Evolutionary conservation across 192 early-diverging fungal genomes (phyloP), one percentile per base, ranked within the genome.

Genomic region (Coemansia sp.): DNA sequence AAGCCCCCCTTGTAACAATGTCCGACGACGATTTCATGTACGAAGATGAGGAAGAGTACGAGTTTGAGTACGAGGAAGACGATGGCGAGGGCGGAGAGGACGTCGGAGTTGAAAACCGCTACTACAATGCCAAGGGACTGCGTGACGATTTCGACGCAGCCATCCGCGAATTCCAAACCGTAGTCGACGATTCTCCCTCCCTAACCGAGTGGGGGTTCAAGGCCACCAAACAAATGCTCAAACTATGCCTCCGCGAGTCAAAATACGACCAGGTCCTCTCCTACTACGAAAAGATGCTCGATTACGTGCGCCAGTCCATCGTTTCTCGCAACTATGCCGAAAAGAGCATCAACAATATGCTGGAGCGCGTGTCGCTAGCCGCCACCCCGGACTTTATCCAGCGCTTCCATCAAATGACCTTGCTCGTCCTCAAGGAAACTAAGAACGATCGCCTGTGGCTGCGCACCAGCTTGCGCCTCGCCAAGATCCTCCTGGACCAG

Each of bases 11-110:
- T n/a, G 14, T 34, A 38, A 77, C 26, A 57, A 79, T 79, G 77
- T 66, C 70, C 13, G 78, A 82, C 62, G 79, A 82, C 21, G 78
- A 75, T 14, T 82, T 82, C 35, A 82, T 82, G 79, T 75, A 63
- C 31, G 79, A 76, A 2, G 76, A 73, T 59, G 78, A 71, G 14
- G 73, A 75, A 16, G 69, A 72, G 20, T 77, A 59, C 61, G 69
- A 58, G 16, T 72, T 82, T 26, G 73, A 67, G 66, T 75, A 76
- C 64, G 73, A 76, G 42, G 79, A 82, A 53, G 76, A 78, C 21
- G 70, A 66, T 12, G 57, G 63, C 8, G 64, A 64, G 64, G 14
- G 26, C 7, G 52, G 52, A 26, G 66, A 70, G 25, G 66, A 65
- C 10, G 26, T 76, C 13, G 67, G 70, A 6, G 48, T 76, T 34